Percentiles rank a stretch among this genome's conserved stretches.
These are phyloP conservation scores for Phialophora expanda DNA, from an alignment of 2,329 filamentous ascomycete species.

Conservation along the genomic window DNA sequence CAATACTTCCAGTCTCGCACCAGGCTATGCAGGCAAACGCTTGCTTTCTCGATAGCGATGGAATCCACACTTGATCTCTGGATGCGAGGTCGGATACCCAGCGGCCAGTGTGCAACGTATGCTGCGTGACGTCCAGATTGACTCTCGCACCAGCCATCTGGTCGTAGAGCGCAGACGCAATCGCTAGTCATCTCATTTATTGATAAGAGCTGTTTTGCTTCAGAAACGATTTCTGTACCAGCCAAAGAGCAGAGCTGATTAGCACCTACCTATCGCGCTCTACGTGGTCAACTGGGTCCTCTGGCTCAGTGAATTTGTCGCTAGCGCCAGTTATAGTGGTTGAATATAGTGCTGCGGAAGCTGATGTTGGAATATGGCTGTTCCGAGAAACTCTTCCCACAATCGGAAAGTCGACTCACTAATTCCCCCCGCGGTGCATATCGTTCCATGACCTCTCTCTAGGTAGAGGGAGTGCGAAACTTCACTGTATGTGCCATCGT, in stretches of 20 bases:
- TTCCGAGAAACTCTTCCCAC: too few relatives aligned
- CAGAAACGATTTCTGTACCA: not conserved
- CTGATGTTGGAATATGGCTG: too few relatives aligned
- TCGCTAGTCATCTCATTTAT: not conserved
- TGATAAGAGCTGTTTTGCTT: not conserved
- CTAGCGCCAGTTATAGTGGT: not conserved
- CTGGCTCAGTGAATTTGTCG: not conserved
- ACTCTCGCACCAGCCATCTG: not conserved
- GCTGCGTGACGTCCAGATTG: not conserved
- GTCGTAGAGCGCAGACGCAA: not conserved
- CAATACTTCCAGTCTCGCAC: not conserved
- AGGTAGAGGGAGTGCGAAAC: too few relatives aligned
- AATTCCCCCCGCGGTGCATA: too few relatives aligned
- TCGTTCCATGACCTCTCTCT: too few relatives aligned
- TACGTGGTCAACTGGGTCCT: not conserved
- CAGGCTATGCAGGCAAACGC: not conserved
- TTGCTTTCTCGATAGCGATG: too few relatives aligned
- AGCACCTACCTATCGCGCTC: not conserved
- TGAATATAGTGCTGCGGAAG: not conserved
- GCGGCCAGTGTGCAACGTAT: not conserved
- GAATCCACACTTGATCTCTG: not conserved
- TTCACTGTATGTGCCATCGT: too few relatives aligned
- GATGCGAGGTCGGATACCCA: not conserved
- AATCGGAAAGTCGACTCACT: too few relatives aligned
- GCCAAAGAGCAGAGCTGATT: not conserved